Conservation (phyloP, 805 yeast genomes). For the Candida suzukii region DNA sequence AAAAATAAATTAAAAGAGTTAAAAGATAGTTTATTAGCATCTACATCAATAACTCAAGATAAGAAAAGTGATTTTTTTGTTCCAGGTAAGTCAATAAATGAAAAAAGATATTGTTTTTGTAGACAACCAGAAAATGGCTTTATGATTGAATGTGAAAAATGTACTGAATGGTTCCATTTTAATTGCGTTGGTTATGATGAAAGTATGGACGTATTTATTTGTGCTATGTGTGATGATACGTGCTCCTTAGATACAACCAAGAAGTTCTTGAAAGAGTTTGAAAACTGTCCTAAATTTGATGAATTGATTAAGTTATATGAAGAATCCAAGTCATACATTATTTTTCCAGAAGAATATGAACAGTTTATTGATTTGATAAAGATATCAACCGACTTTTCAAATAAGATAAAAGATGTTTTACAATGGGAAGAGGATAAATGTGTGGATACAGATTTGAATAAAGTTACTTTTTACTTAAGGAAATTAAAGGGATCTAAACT, state of each 20-base stretch:
- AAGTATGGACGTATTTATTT: constrained; percentile 32
- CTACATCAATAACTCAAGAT: background rate
- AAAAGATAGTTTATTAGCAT: background rate
- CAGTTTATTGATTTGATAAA: constrained; percentile 8
- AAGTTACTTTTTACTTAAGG: constrained; percentile 36
- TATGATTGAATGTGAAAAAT: constrained; percentile 65
- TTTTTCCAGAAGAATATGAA: constrained; percentile 12
- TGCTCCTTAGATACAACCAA: constrained; percentile 12
- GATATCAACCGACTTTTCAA: constrained; percentile 6
- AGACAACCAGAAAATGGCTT: constrained; percentile 51
- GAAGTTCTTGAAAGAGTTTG: background rate
- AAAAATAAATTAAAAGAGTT: background rate
- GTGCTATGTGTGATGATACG: constrained; percentile 47
- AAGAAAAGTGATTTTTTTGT: background rate
- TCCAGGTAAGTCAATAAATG: background rate
- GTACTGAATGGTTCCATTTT: constrained; percentile 69
- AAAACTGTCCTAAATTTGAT: constrained; percentile 8
- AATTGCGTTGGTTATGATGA: constrained; percentile 39
- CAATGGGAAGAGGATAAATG: constrained; percentile 7
- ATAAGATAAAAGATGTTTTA: constrained; percentile 3
- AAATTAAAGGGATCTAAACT: constrained; percentile 39
- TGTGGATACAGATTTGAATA: constrained; percentile 15
- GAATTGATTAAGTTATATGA: constrained; percentile 7
- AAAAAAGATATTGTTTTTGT: constrained; percentile 51
- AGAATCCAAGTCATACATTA: constrained; percentile 7